Base-by-base conservation (phyloP, 225 moss, liverwort and hornwort genomes). In the Takakia lepidozioides region DNA sequence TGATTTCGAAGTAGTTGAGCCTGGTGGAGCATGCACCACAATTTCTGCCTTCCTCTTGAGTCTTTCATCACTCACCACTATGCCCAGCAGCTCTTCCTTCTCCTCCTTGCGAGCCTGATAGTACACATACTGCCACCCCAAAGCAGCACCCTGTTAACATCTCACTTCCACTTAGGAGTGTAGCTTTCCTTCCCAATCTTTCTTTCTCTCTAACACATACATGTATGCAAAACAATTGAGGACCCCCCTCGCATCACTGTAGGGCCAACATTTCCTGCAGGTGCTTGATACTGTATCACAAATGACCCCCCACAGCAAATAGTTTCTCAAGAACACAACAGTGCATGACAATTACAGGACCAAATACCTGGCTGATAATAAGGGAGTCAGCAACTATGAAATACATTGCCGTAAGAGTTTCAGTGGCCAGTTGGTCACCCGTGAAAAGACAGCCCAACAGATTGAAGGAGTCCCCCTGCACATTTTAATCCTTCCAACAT, bases 401-500 rank as follows among this genome's bases (percentile, higher is more conserved):
- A 54, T 92, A 88, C 49, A 51, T 69, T 46, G 92, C 92, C 38
- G 92, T 74, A 63, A 92, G 46, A 49, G 80, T 92, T 51, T 92
- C 80, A 32, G 87, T 87, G 19, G 73, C 77, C 60, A 92, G 64
- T 67, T 92, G 92, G 34, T 82, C 73, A 26, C 92, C 92, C 9
- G 92, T 92, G 10, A 92, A 73, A 52, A 92, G 65, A 46, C 92
- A 92, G 18, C 87, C 87, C 59, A 92, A 56, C 52, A 92, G 70
- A 47, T 92, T 92, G 68, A 87, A 85, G 24, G 80, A 46, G 61
- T 92, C 92, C 50, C 87, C 92, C 92, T 92, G 54, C 58, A 68
- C 43, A 51, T 22, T 29, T 64, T 52, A 46, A 62, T 59, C 24
- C 25, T 23, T 52, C 4, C 15, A n/a, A n/a, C 46, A 15, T 16